Conservation (phyloP, 495 filamentous ascomycete species). For the Penicillium daleae region DNA sequence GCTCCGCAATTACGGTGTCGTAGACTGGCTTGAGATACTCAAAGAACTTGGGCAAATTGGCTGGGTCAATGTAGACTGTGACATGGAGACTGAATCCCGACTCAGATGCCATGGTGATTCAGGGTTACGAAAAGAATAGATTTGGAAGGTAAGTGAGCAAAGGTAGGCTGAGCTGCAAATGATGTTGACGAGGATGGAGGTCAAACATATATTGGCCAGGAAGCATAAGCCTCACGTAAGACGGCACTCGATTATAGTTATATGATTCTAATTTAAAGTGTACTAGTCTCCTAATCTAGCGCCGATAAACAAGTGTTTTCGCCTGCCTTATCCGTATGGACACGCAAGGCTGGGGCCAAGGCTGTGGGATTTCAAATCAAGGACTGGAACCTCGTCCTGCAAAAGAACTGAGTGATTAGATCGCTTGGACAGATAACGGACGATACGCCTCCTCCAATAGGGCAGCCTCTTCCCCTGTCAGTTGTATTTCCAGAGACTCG, state of each 20-base stretch:
- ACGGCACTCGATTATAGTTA: neutral
- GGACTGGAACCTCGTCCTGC: neutral
- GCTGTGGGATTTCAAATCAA: neutral
- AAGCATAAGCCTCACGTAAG: neutral
- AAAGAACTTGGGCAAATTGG: slow-evolving; percentile 47
- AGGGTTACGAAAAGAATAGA: neutral
- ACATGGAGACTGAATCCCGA: slow-evolving; percentile 39
- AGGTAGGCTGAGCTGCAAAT: neutral
- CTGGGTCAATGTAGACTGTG: slow-evolving; percentile 45
- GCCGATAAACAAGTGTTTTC: neutral
- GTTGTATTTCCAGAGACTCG: slow-evolving; percentile 44
- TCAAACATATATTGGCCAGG: neutral
- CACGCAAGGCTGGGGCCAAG: neutral
- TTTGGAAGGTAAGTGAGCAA: neutral
- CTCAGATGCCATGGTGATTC: neutral
- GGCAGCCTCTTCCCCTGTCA: slow-evolving; percentile 59
- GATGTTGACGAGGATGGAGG: neutral
- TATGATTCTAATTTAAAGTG: neutral
- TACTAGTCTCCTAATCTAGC: neutral
- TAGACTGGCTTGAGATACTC: slow-evolving; percentile 44
- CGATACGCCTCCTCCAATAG: slow-evolving; percentile 65
- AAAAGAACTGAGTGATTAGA: slow-evolving; percentile 4
- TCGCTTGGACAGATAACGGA: slow-evolving; percentile 32
- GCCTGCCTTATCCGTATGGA: neutral
- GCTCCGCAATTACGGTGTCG: slow-evolving; percentile 46